Conservation (phyloP, 371 early-diverging fungal genomes). For the Mortierella polycephala region DNA sequence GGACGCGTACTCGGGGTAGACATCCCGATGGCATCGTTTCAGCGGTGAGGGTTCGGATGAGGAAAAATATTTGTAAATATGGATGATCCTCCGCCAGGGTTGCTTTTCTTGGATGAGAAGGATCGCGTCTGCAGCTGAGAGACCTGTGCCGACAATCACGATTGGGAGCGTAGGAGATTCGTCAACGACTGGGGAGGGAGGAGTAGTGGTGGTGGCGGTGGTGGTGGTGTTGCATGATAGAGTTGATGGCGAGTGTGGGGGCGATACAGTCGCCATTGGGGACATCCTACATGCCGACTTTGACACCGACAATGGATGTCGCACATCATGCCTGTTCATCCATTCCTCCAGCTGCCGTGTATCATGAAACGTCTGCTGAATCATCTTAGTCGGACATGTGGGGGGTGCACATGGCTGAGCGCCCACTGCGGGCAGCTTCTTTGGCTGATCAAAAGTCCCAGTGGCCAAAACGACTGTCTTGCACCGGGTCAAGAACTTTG, state of each 20-base stretch:
- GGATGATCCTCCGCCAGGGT: constrained; percentile 45
- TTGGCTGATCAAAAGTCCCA: constrained; percentile 52
- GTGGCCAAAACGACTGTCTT: constrained; percentile 47
- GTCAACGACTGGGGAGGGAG: not conserved
- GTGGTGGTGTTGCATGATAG: not conserved
- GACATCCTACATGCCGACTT: not conserved
- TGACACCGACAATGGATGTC: not conserved
- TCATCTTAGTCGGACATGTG: constrained; percentile 14
- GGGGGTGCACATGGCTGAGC: constrained; percentile 26
- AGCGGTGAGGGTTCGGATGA: constrained; percentile 50
- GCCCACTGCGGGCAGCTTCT: constrained; percentile 32
- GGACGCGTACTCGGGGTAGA: constrained; percentile 52
- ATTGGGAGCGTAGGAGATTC: constrained; percentile 9
- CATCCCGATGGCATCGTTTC: constrained; percentile 46
- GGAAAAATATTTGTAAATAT: constrained; percentile 45
- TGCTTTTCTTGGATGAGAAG: constrained; percentile 45
- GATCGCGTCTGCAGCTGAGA: constrained; percentile 55
- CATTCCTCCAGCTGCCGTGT: constrained; percentile 50
- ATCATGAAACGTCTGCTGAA: constrained; percentile 50
- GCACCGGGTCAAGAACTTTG: constrained; percentile 31
- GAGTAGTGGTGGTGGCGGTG: not conserved
- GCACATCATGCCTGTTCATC: constrained; percentile 24
- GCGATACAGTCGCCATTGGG: not conserved
- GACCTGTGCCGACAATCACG: constrained; percentile 54
- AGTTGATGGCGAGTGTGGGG: constrained; percentile 23